Base-by-base conservation (phyloP, 768 basidiomycete genomes). In the Termitomyces sp. region DNA sequence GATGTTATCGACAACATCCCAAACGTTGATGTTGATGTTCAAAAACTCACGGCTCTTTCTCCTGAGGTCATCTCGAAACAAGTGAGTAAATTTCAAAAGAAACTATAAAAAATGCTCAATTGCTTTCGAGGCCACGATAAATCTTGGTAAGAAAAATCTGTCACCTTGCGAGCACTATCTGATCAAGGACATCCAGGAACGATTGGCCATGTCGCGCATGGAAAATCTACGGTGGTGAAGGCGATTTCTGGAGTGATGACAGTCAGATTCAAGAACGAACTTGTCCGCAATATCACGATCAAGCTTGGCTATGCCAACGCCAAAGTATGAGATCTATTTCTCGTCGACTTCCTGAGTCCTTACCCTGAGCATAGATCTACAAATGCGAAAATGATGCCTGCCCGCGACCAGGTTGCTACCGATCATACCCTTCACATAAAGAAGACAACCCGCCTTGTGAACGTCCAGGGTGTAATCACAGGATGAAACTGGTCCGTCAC, bases 271-370 rank as follows among this genome's bases (percentile, higher is more conserved):
- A 99, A 99, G 82, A 98, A 98, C 74, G 97, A 99, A 75, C 85
- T 98, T 56, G 97, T 98, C 59, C 82, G 96, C 62, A 99, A 99
- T 76, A 99, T 98, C 67, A 99, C 96, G 22, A 99, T 99, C 78
- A 98, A 99, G 79, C 84, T 99, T 47, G 97, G 97, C 59, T 99
- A 98, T 71, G 97, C 97, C 46, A 99, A 99, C 67, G 97, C 97
- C 43, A 99, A 98, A 78, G 95, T 95, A 63, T 64, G 86, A 56
- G 57, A 53, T 37, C 44, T n/a, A 50, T 51, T 14, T 32, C 26
- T 34, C 62, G 39, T 44, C 26, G 22, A 39, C 20, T 43, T 48
- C 20, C 34, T 39, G 46, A 60, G 60, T 53, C 61, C n/a, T 69
- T 52, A 56, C 57, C 68, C 62, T 63, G 33, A 22, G 18, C 51